Conservation (phyloP, 805 yeast species). For the Candida ponderosae region DNA sequence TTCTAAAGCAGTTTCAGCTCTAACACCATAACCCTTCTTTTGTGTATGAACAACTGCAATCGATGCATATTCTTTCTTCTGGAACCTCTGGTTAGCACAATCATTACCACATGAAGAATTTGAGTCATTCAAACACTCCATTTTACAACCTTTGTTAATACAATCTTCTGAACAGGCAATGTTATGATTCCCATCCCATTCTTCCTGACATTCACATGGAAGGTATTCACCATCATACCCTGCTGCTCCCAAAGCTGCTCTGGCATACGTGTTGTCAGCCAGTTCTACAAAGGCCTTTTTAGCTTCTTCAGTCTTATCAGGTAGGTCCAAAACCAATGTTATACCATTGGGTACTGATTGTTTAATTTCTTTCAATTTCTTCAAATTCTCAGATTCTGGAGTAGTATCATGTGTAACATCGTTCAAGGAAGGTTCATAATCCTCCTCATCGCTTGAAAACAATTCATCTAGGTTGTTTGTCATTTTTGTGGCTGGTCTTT, state of each 20-base stretch:
- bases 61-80: slow-evolving; percentile 59
- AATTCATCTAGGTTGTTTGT: too few species aligned
- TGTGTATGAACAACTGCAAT: slow-evolving; percentile 83
- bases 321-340: slow-evolving; percentile 26
- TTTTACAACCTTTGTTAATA: slow-evolving; percentile 85
- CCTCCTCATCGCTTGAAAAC: slow-evolving; percentile 10
- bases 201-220: slow-evolving; percentile 82
- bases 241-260: slow-evolving; percentile 55
- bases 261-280: slow-evolving; percentile 52
- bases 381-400: slow-evolving; percentile 6
- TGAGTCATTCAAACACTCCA: slow-evolving; percentile 74
- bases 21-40: slow-evolving; percentile 82
- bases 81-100: slow-evolving; percentile 88
- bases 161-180: slow-evolving; percentile 86
- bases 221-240: slow-evolving; percentile 71
- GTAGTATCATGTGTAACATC: not conserved
- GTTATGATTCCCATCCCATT: slow-evolving; percentile 34
- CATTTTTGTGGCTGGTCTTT: too few species aligned
- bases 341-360: slow-evolving; percentile 13
- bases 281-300: slow-evolving; percentile 45
- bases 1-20: slow-evolving; percentile 53
- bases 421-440: slow-evolving; percentile 7
- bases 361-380: slow-evolving; percentile 9
- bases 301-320: slow-evolving; percentile 67
- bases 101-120: slow-evolving; percentile 62